Conservation (phyloP, 129 eudicot species). For the Heracleum sosnowskyi region DNA sequence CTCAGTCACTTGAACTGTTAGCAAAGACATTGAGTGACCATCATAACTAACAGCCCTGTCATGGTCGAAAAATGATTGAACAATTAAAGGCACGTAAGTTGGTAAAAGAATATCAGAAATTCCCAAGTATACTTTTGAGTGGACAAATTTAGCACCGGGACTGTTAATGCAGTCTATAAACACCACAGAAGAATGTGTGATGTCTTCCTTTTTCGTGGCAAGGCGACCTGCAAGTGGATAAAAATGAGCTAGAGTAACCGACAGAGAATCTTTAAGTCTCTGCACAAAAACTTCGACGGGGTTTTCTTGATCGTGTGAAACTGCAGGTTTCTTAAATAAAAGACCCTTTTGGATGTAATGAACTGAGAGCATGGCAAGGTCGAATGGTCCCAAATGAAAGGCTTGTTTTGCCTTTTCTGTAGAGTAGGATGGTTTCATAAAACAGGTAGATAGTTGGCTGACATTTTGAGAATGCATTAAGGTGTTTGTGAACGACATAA, state of each 20-base stretch:
- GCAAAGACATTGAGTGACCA: slow-evolving; percentile 36
- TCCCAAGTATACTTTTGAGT: slow-evolving; percentile 24
- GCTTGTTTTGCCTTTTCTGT: slow-evolving; percentile 37
- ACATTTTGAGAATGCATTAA: slow-evolving; percentile 20
- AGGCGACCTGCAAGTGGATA: slow-evolving; percentile 63
- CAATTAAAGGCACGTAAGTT: slow-evolving; percentile 36
- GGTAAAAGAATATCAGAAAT: slow-evolving; percentile 37
- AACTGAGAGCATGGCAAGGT: slow-evolving; percentile 27
- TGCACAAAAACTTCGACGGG: slow-evolving; percentile 22
- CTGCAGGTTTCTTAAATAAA: slow-evolving; percentile 27
- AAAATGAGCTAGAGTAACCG: slow-evolving; percentile 49
- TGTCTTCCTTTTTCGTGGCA: slow-evolving; percentile 22
- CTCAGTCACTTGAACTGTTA: slow-evolving; percentile 55
- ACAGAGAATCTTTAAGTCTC: slow-evolving; percentile 44
- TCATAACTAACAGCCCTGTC: slow-evolving; percentile 37
- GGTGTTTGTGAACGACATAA: not conserved
- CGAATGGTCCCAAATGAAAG: slow-evolving; percentile 47
- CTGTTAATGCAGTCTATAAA: slow-evolving; percentile 32
- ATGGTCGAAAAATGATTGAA: slow-evolving; percentile 55
- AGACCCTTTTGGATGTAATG: slow-evolving; percentile 68
- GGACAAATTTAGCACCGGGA: slow-evolving; percentile 56
- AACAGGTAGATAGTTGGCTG: slow-evolving; percentile 38
- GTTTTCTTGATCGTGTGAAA: slow-evolving; percentile 16
- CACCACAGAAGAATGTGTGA: slow-evolving; percentile 21
- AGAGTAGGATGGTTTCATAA: slow-evolving; percentile 34